Evolutionary conservation across 2,329 filamentous ascomycete genomes (phyloP).

Genomic region (Aspergillus quadrilineatus): DNA sequence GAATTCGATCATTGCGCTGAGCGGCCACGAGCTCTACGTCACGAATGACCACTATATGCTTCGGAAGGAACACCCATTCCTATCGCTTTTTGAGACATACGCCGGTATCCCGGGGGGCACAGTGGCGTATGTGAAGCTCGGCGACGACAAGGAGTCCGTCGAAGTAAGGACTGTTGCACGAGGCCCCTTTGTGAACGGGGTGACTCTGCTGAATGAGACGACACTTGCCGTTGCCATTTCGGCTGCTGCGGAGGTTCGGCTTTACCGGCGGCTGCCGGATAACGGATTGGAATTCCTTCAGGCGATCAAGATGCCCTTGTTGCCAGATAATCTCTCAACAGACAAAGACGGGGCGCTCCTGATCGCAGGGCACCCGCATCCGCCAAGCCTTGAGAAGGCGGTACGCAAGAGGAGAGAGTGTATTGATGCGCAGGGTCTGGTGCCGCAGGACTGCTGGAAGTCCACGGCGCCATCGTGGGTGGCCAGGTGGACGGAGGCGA

Average conservation of each 20-base stretch:
- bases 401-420: slow-evolving; percentile 4
- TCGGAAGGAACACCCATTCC: not conserved
- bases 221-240: slow-evolving; percentile 15
- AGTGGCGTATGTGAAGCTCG: slow-evolving; percentile 14
- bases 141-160: not conserved
- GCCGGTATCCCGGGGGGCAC: slow-evolving; percentile 9
- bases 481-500: slow-evolving; percentile 5
- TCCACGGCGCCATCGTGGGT: slow-evolving; percentile 9
- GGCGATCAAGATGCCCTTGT: slow-evolving; percentile 9
- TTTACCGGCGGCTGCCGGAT: not conserved
- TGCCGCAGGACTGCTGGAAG: slow-evolving; percentile 7
- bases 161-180: slow-evolving; percentile 14
- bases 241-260: not conserved
- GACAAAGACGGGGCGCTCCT: slow-evolving; percentile 14
- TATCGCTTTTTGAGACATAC: slow-evolving; percentile 15
- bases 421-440: not conserved
- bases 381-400: slow-evolving; percentile 10
- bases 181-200: slow-evolving; percentile 17
- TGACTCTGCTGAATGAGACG: slow-evolving; percentile 14
- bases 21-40: slow-evolving; percentile 15
- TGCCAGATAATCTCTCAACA: slow-evolving; percentile 18
- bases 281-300: not conserved
- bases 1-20: slow-evolving; percentile 16
- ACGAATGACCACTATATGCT: slow-evolving; percentile 20
- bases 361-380: slow-evolving; percentile 18